Evolutionary conservation across 2,329 filamentous ascomycete genomes (phyloP), one percentile per base, ranked within the genome.

Genomic region (Diplodia seriata): DNA sequence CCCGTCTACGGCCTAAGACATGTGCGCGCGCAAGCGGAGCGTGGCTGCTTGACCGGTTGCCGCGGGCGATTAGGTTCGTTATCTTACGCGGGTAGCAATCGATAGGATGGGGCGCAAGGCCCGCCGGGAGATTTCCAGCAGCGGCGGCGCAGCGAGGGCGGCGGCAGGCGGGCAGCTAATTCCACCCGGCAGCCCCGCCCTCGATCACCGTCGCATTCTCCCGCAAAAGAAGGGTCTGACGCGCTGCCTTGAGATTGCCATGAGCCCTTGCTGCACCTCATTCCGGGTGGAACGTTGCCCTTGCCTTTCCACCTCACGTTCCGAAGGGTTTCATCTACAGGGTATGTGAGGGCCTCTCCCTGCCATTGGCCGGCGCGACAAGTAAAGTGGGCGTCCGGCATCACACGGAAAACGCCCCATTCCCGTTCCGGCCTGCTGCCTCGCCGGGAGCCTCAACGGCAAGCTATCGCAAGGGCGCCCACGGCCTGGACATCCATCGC

Each of bases 251-350:
- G 57, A 50, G 31, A 50, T 33, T 33, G 40, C 36, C 38, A 36
- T 40, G 36, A 59, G 56, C 56, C 56, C 56, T 59, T 59, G 56
- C 56, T 15, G 57, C 40, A 18, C 56, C 31, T 61, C 38, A 49
- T 61, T 61, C 56, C 55, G 55, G 56, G 18, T 61, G 57, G n/a
- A 50, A 50, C 40, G 23, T 12, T 50, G 55, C 40, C 57, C 57
- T 62, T 49, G 57, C 57, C 57, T 47, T 43, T 31, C 56, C 23
- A 29, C 26, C 36, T 59, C 56, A 36, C 54, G 54, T 59, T 59
- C 56, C 14, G 56, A 6, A 59, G n/a, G 5, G 57, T 49, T 43
- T 62, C 57, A 62, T 59, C 29, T 59, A 59, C 56, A 26, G 56
- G 56, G 56, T 26, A 59, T 23, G 56, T 59, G 56, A 47, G 56